Evolutionary conservation across 495 filamentous ascomycete species (phyloP).

Genomic region (Xylaria acuta): DNA sequence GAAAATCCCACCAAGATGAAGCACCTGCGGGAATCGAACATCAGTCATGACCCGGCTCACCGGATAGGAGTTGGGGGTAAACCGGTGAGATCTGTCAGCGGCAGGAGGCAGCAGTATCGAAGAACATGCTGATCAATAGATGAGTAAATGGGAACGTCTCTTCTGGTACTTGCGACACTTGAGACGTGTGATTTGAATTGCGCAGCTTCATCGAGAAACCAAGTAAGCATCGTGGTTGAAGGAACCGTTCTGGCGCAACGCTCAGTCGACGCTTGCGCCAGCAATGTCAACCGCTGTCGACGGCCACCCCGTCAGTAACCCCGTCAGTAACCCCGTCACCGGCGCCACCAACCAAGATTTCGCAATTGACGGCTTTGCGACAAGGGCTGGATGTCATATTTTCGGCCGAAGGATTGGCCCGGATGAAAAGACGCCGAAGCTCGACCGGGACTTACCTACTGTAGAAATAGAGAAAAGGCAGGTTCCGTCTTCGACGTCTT

Average conservation of each 20-base stretch:
- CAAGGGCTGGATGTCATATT: conserved; percentile 17
- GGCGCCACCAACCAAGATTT: conserved; percentile 11
- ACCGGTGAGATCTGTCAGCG: conserved; percentile 12
- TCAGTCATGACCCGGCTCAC: not conserved
- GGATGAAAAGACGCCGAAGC: conserved; percentile 9
- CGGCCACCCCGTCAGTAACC: conserved; percentile 12
- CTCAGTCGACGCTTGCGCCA: conserved; percentile 16
- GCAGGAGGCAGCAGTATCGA: not conserved
- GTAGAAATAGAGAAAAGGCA: not conserved
- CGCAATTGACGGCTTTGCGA: not conserved
- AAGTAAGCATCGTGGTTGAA: not conserved
- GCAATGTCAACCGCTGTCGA: conserved; percentile 5
- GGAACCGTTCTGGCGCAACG: not conserved
- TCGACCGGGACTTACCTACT: conserved; percentile 10
- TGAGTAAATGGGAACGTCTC: not conserved
- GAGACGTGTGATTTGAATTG: not conserved
- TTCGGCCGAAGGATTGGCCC: not conserved
- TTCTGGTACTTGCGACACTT: conserved; percentile 4
- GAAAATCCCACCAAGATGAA: not conserved
- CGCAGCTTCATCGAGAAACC: not conserved
- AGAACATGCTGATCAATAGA: not conserved
- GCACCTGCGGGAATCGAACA: not conserved
- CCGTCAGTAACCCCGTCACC: too few species aligned
- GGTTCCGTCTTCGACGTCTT: not conserved
- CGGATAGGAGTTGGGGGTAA: not conserved